Percentiles rank a stretch among this genome's conserved stretches.
Conservation (phyloP, 2,329 filamentous ascomycete genomes). For the Venturia carpophila region DNA sequence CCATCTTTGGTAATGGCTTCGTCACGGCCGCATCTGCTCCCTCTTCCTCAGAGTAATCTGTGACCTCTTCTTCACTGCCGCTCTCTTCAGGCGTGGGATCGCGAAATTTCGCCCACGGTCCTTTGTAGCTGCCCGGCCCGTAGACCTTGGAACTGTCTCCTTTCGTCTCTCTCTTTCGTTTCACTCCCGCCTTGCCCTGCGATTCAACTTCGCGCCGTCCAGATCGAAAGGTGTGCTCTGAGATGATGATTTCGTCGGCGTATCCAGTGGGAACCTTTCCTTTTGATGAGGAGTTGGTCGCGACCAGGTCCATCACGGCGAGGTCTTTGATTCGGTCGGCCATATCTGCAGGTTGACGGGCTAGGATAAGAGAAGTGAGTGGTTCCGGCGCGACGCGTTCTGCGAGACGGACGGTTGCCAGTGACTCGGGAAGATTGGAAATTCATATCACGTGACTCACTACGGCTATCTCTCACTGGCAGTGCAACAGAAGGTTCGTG, state of each 20-base stretch:
- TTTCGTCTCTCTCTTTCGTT: slow-evolving; percentile 73
- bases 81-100: slow-evolving; percentile 65
- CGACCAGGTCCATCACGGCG: slow-evolving; percentile 7
- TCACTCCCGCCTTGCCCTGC: slow-evolving; percentile 44
- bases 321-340: slow-evolving; percentile 11
- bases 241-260: slow-evolving; percentile 81
- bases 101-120: slow-evolving; percentile 86
- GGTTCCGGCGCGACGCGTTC: background rate
- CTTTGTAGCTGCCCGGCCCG: slow-evolving; percentile 80
- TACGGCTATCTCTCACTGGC: too few species aligned
- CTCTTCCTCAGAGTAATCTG: slow-evolving; percentile 65
- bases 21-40: slow-evolving; percentile 35
- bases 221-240: slow-evolving; percentile 80
- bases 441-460: background rate
- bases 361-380: background rate
- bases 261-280: slow-evolving; percentile 60
- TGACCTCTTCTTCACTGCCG: slow-evolving; percentile 62
- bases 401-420: background rate
- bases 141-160: slow-evolving; percentile 78
- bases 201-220: slow-evolving; percentile 74
- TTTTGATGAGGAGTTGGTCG: slow-evolving; percentile 28
- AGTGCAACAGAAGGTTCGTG: too few species aligned
- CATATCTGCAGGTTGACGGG: background rate
- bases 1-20: slow-evolving; percentile 48
- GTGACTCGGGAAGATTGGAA: too few species aligned